Percentiles rank a stretch among this genome's conserved stretches.
phyloP scores from a whole-genome alignment of 2,329 filamentous ascomycete genomes.

The Pseudogymnoascus sp. region DNA sequence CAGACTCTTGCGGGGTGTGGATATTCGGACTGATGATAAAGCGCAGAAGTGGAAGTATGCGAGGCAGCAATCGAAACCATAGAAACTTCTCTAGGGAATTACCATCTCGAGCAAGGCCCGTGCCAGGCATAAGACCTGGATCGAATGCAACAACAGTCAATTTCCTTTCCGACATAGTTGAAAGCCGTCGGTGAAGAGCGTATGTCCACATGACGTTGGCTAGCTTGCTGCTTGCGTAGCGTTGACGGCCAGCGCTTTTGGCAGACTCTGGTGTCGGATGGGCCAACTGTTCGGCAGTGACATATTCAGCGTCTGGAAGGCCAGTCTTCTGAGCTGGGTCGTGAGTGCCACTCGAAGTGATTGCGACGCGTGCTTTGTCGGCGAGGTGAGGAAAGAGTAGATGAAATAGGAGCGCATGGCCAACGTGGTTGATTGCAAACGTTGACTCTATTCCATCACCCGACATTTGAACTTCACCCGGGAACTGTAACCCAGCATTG shows the following conservation, averaged over 20 bases:
- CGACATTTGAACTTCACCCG: conserved; percentile 27
- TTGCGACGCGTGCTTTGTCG: conserved; percentile 33
- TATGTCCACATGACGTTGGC: conserved; percentile 41
- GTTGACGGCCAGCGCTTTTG: conserved; percentile 29
- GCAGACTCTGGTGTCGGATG: conserved; percentile 28
- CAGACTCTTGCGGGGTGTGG: conserved; percentile 33
- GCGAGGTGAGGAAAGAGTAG: conserved; percentile 35
- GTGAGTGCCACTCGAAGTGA: conserved; percentile 38
- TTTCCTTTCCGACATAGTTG: conserved; percentile 17
- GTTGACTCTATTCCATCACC: conserved; percentile 37
- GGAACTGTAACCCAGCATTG: conserved; percentile 41
- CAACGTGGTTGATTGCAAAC: conserved; percentile 42
- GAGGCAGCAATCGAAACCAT: conserved; percentile 30
- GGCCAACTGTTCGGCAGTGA: conserved; percentile 36
- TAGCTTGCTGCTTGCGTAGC: conserved; percentile 38
- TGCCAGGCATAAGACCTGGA: conserved; percentile 41
- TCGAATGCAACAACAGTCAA: conserved; percentile 37
- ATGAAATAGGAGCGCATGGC: conserved; percentile 41
- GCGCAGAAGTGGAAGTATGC: conserved; percentile 30
- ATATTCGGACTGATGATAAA: conserved; percentile 29
- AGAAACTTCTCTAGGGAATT: conserved; percentile 25
- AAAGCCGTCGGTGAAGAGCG: conserved; percentile 32
- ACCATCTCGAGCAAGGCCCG: conserved; percentile 30
- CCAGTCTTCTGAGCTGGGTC: conserved; percentile 36
- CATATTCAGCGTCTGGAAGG: conserved; percentile 36